Evolutionary conservation across 345 rosid genomes (phyloP).

Genomic region (Sonneratia alba): DNA sequence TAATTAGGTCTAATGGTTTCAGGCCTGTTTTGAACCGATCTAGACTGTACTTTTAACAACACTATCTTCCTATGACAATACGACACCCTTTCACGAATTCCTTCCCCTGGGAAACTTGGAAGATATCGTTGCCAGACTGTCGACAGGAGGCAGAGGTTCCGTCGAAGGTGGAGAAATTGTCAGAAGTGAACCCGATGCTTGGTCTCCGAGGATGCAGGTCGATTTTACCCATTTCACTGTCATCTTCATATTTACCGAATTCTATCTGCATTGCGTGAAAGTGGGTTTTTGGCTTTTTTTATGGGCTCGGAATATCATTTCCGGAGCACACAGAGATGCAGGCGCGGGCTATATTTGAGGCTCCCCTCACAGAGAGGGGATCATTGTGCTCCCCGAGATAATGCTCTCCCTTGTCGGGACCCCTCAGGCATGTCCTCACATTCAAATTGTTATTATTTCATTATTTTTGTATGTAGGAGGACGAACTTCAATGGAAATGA

Average conservation of each 20-base stretch:
- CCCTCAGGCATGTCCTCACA: constrained; percentile 42
- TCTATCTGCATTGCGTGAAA: not conserved
- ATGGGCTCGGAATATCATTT: constrained; percentile 81
- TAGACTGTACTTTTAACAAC: too few relatives aligned
- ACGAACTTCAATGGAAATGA: not conserved
- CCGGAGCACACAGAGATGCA: constrained; percentile 92
- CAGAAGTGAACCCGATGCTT: constrained; percentile 99
- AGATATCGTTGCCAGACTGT: constrained; percentile 54
- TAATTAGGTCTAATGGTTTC: too few relatives aligned
- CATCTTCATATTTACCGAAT: not conserved
- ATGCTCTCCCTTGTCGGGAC: constrained; percentile 98
- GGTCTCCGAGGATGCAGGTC: constrained; percentile 99
- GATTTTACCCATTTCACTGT: not conserved
- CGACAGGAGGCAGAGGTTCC: constrained; percentile 67
- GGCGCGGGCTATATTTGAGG: constrained; percentile 79
- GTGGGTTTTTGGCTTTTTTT: not conserved
- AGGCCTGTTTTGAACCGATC: too few relatives aligned
- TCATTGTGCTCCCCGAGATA: constrained; percentile 78
- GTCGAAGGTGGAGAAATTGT: constrained; percentile 73
- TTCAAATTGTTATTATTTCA: not conserved
- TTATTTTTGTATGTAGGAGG: too few relatives aligned
- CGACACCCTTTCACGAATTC: constrained; percentile 89
- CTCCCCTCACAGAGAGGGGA: constrained; percentile 68
- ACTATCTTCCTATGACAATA: constrained; percentile 34
- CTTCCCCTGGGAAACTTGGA: constrained; percentile 90